Evolutionary conservation across 2,329 filamentous ascomycete species (phyloP), one percentile per base, ranked within the genome.

Genomic region (Aciculosporium take): DNA sequence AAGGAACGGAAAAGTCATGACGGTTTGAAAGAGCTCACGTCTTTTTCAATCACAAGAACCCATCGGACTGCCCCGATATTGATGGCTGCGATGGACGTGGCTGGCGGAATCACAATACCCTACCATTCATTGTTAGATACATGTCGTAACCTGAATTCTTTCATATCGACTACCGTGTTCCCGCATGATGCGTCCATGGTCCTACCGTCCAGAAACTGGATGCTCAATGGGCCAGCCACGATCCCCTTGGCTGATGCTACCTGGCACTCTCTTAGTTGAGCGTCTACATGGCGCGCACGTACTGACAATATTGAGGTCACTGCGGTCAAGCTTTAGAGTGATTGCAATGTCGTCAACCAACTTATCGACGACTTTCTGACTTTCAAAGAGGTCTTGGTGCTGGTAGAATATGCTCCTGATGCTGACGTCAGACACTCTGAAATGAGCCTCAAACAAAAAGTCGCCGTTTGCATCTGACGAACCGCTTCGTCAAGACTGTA

Each of bases 1-100:
- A 21, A 15, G 23, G 30, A 15, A 18, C 3, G 10, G 15, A 7
- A 28, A 4, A n/a, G n/a, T n/a, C 12, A 13, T 35, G 18, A 5
- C n/a, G n/a, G n/a, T 37, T 27, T 2, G 9, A 17, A 6, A 8
- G 3, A 10, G 42, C 57, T 43, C 48, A 76, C 81, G 65, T 91
- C 84, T 60, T 91, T 89, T 54, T 91, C 84, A 39, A 89, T 71
- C 0, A 89, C 71, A 0, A 89, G 61, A 33, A 88, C 63, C 81
- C 80, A 87, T 41, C 64, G 63, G 2, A 71, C 59, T 1, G 52
- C 45, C 0, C 56, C 55, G n/a, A 79, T 56, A 30, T 75, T 58
- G 1, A 84, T 50, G 2, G 53, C 54, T 0, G 66, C 59, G 10
- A 79, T 64, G 0, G 69, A 66, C 38, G 61, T 63, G 2, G 67